Conservation (phyloP, 495 filamentous ascomycete species). For the Aspergillus asperescens region DNA sequence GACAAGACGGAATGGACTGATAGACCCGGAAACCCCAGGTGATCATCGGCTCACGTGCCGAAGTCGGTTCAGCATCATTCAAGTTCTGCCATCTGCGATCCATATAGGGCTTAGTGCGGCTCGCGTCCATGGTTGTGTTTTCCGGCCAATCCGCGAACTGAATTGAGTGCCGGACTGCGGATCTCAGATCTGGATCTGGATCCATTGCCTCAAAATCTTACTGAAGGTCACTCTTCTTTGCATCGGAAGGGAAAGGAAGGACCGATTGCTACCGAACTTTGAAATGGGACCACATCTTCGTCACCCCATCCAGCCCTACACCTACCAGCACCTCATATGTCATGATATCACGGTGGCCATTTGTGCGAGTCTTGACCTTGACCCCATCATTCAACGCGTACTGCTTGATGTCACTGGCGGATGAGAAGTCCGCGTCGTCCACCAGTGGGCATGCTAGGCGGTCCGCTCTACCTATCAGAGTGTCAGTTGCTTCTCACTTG, state of each 20-base stretch:
- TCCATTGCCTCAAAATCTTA: not conserved
- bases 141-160: not conserved
- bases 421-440: not conserved
- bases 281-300: not conserved
- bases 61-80: not conserved
- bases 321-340: not conserved
- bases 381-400: slow-evolving; percentile 1
- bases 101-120: not conserved
- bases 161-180: not conserved
- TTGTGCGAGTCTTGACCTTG: not conserved
- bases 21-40: too few relatives aligned
- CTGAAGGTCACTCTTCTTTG: not conserved
- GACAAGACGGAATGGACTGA: too few relatives aligned
- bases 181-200: not conserved
- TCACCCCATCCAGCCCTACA: not conserved
- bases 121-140: not conserved
- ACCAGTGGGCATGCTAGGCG: not conserved
- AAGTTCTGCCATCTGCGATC: not conserved
- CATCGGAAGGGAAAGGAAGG: not conserved
- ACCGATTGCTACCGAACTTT: not conserved
- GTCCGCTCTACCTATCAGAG: not conserved
- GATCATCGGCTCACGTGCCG: too few relatives aligned
- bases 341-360: slow-evolving; percentile 13
- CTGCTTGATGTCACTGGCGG: slow-evolving; percentile 1
- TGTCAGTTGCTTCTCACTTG: slow-evolving; percentile 4